Conservation (phyloP, 768 basidiomycete genomes). For the Naematelia aurantialba region DNA sequence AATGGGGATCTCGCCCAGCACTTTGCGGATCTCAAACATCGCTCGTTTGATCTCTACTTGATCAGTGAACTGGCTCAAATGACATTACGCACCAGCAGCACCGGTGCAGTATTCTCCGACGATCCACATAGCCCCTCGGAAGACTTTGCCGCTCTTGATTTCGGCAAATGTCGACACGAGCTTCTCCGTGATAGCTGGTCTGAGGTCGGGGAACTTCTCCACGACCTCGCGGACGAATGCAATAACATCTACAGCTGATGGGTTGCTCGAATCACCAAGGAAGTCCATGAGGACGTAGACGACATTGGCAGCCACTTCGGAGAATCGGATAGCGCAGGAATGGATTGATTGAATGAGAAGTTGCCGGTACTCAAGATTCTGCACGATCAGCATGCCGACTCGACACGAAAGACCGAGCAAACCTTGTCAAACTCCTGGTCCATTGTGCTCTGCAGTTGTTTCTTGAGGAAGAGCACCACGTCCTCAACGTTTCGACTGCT, state of each 20-base stretch:
- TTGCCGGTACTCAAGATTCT: slow-evolving; percentile 93
- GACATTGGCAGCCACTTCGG: slow-evolving; percentile 91
- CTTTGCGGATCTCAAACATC: slow-evolving; percentile 74
- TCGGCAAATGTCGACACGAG: slow-evolving; percentile 73
- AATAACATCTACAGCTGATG: slow-evolving; percentile 91
- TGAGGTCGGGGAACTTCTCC: slow-evolving; percentile 89
- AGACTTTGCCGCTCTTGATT: slow-evolving; percentile 95
- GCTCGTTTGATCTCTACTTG: slow-evolving; percentile 63
- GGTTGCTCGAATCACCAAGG: slow-evolving; percentile 88
- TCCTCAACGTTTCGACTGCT: slow-evolving; percentile 94
- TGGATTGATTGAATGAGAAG: slow-evolving; percentile 96
- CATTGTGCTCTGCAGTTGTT: slow-evolving; percentile 89
- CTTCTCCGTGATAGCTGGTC: slow-evolving; percentile 76
- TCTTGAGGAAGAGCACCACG: slow-evolving; percentile 92
- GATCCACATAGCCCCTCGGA: slow-evolving; percentile 94
- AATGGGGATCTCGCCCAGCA: slow-evolving; percentile 96
- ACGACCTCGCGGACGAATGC: slow-evolving; percentile 88
- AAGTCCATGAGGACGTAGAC: slow-evolving; percentile 63
- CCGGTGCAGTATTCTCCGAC: slow-evolving; percentile 83
- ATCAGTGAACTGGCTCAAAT: slow-evolving; percentile 3
- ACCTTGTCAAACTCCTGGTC: slow-evolving; percentile 92
- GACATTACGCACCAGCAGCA: slow-evolving; percentile 53
- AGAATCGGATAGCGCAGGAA: slow-evolving; percentile 91
- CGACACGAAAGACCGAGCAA: slow-evolving; percentile 4
- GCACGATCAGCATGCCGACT: slow-evolving; percentile 3